These are phyloP conservation scores for Lachnellula occidentalis DNA, from an alignment of 2,329 filamentous ascomycete species.

Conservation along the genomic window DNA sequence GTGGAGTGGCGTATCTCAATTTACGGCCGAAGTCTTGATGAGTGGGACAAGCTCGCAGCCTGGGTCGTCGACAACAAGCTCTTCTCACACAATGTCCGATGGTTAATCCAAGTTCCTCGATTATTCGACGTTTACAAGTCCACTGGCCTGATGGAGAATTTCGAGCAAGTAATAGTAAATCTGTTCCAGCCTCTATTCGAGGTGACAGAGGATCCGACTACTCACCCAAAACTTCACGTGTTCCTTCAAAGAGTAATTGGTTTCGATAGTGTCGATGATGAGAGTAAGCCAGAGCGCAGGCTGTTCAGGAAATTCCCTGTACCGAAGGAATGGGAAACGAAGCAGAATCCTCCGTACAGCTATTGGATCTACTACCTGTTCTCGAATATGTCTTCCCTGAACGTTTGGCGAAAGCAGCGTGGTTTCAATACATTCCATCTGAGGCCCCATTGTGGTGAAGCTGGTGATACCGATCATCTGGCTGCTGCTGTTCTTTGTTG, in stretches of 20 bases:
- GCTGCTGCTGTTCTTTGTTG: conserved; percentile 87
- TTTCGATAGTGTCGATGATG: conserved; percentile 96
- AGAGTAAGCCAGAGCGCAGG: conserved; percentile 91
- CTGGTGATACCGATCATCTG: conserved; percentile 92
- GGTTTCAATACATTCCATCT: conserved; percentile 95
- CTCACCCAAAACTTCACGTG: conserved; percentile 86
- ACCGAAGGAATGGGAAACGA: conserved; percentile 81
- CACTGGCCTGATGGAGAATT: conserved; percentile 78
- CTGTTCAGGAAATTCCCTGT: conserved; percentile 95
- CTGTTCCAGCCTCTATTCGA: conserved; percentile 93
- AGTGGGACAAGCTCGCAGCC: conserved; percentile 95
- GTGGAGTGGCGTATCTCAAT: conserved; percentile 98
- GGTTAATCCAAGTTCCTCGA: conserved; percentile 92
- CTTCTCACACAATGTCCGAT: conserved; percentile 95
- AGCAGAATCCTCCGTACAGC: conserved; percentile 95
- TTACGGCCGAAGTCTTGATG: conserved; percentile 84
- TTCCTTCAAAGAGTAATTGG: conserved; percentile 94
- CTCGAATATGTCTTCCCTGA: conserved; percentile 87
- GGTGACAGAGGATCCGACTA: conserved; percentile 79
- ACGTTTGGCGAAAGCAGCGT: conserved; percentile 81
- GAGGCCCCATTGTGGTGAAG: conserved; percentile 92
- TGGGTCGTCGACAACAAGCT: conserved; percentile 99
- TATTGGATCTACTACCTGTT: conserved; percentile 99
- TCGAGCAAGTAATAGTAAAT: conserved; percentile 85
- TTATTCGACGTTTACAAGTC: conserved; percentile 95